Evolutionary conservation across 2,329 filamentous ascomycete species (phyloP).

Genomic region (Cladosporium cucumerinum): DNA sequence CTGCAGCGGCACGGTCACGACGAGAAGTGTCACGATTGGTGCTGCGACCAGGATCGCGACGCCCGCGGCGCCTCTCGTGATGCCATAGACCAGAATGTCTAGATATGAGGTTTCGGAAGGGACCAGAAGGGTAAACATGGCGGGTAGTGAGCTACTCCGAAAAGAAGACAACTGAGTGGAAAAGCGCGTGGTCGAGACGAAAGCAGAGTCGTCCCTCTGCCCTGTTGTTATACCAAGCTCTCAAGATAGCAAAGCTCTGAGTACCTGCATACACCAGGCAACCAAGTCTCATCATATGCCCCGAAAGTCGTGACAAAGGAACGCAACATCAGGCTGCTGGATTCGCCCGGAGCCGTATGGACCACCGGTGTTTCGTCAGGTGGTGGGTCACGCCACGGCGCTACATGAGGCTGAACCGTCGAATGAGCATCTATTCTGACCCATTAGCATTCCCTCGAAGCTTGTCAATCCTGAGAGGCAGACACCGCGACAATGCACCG

Average conservation of each 20-base stretch:
- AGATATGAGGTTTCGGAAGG: not conserved
- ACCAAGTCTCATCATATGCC: not conserved
- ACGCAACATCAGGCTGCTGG: not conserved
- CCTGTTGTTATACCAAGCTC: not conserved
- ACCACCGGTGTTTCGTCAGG: not conserved
- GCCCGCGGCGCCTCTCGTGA: not conserved
- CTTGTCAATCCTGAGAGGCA: not conserved
- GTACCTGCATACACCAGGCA: not conserved
- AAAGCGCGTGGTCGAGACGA: not conserved
- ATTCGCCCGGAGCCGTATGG: not conserved
- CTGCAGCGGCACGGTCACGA: conserved; percentile 5
- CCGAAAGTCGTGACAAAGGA: not conserved
- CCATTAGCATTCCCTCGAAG: not conserved
- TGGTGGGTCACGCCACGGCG: not conserved
- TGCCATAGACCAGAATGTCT: not conserved
- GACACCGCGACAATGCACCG: not conserved
- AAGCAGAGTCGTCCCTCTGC: not conserved
- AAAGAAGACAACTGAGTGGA: not conserved
- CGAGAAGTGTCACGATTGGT: not conserved
- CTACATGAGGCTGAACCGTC: not conserved
- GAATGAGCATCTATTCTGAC: not conserved
- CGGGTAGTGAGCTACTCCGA: not conserved
- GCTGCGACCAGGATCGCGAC: not conserved
- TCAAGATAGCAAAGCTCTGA: not conserved
- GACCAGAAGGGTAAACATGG: not conserved